Evolutionary conservation across 2,329 filamentous ascomycete genomes (phyloP).

Genomic region (Aspergillus pseudotamarii): DNA sequence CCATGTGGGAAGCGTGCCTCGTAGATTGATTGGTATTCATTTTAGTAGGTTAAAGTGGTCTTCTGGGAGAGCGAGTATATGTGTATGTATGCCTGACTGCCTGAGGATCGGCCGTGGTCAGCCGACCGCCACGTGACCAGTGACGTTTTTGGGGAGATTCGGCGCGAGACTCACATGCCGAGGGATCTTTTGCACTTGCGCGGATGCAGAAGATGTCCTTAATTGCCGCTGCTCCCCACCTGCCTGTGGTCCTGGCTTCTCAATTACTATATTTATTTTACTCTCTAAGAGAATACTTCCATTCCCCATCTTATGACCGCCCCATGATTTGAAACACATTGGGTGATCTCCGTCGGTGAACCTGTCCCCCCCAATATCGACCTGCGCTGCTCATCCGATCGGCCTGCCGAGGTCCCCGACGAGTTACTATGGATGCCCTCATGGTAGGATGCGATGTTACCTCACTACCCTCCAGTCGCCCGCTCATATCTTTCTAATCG

Average conservation of each 20-base stretch:
- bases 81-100: neutral
- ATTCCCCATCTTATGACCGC: neutral
- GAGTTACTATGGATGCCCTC: slow-evolving; percentile 38
- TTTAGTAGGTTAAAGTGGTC: no score
- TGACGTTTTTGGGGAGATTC: slow-evolving; percentile 31
- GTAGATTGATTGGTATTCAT: no score
- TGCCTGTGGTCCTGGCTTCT: slow-evolving; percentile 8
- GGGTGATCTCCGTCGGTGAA: slow-evolving; percentile 9
- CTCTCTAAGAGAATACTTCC: neutral
- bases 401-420: slow-evolving; percentile 31
- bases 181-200: slow-evolving; percentile 34
- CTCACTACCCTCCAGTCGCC: neutral
- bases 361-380: neutral
- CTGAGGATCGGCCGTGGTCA: neutral
- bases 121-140: slow-evolving; percentile 33
- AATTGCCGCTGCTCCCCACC: slow-evolving; percentile 31
- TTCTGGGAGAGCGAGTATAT: no score
- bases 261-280: slow-evolving; percentile 12
- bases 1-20: no score
- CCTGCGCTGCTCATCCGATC: slow-evolving; percentile 12
- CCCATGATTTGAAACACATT: slow-evolving; percentile 14
- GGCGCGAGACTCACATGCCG: slow-evolving; percentile 42
- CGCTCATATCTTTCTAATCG: slow-evolving; percentile 10
- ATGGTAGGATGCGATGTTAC: slow-evolving; percentile 27
- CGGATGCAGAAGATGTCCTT: slow-evolving; percentile 26